Percentiles rank a stretch among this genome's conserved stretches.
Evolutionary conservation across 2,329 filamentous ascomycete species (phyloP).

Genomic region (Dryadomyces quercus-mongolicae): DNA sequence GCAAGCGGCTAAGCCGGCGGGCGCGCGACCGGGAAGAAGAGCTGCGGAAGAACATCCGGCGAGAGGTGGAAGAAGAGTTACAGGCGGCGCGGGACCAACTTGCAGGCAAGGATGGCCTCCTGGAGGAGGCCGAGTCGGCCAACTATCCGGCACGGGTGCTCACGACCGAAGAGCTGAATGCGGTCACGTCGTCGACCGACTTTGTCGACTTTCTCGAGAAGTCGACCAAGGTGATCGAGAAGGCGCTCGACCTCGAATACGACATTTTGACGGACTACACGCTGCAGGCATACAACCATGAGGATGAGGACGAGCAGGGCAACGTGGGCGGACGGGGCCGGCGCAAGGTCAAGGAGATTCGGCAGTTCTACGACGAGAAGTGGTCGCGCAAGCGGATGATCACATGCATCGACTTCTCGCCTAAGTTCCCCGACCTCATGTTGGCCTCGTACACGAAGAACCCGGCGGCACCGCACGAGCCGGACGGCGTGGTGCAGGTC

Average conservation of each 20-base stretch:
- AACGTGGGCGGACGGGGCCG: conserved; percentile 60
- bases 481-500: conserved; percentile 84
- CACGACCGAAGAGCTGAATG: conserved; percentile 73
- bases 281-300: conserved; percentile 58
- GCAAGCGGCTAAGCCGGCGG: conserved; percentile 65
- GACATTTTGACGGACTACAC: conserved; percentile 94
- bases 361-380: conserved; percentile 87
- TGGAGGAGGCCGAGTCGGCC: conserved; percentile 37
- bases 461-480: conserved; percentile 84
- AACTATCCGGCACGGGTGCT: conserved; percentile 73
- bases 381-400: conserved; percentile 98
- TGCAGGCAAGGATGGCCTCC: conserved; percentile 63
- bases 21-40: conserved; percentile 81
- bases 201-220: conserved; percentile 92
- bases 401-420: conserved; percentile 88
- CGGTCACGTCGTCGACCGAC: conserved; percentile 82
- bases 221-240: conserved; percentile 93
- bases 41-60: conserved; percentile 68
- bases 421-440: conserved; percentile 86
- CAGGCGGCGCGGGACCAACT: conserved; percentile 53
- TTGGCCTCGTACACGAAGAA: conserved; percentile 97
- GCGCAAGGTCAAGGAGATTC: conserved; percentile 70
- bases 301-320: conserved; percentile 76
- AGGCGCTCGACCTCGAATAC: conserved; percentile 89
- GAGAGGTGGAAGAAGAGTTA: conserved; percentile 88